phyloP scores from a whole-genome alignment of 805 yeast genomes.

The Lachancea sp. region DNA sequence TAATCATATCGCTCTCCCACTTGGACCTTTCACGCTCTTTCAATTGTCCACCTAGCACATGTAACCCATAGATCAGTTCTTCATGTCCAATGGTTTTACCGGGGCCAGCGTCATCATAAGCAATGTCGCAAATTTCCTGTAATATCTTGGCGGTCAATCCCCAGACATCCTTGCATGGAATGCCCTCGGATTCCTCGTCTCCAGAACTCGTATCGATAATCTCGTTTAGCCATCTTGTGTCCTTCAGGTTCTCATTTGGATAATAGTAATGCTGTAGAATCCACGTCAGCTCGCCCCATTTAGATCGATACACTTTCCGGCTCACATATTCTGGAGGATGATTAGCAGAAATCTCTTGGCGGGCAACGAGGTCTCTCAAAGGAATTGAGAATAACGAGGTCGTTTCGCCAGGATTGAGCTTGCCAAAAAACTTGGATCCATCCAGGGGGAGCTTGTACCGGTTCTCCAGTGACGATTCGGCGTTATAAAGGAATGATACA shows the following conservation, averaged over 20 bases:
- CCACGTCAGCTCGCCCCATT: conserved; percentile 75
- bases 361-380: conserved; percentile 46
- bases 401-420: conserved; percentile 71
- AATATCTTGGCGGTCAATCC: conserved; percentile 75
- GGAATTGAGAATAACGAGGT: conserved; percentile 68
- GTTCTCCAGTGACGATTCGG: conserved; percentile 19
- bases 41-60: conserved; percentile 52
- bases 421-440: conserved; percentile 31
- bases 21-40: conserved; percentile 39
- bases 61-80: conserved; percentile 52
- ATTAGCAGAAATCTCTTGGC: conserved; percentile 10
- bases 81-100: conserved; percentile 47
- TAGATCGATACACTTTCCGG: conserved; percentile 33
- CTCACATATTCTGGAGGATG: conserved; percentile 31
- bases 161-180: conserved; percentile 65
- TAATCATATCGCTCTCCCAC: conserved; percentile 51
- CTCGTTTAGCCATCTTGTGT: conserved; percentile 57
- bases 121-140: conserved; percentile 59
- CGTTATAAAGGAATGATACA: conserved; percentile 50
- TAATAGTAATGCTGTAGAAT: conserved; percentile 55
- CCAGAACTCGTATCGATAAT: conserved; percentile 56
- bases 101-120: conserved; percentile 33
- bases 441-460: conserved; percentile 31
- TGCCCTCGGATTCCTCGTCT: conserved; percentile 35
- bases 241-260: conserved; percentile 47